Percentiles rank a stretch among this genome's conserved stretches.
These are phyloP conservation scores for Tolypocladium ovalisporum DNA, from an alignment of 2,329 filamentous ascomycete species.

Conservation along the genomic window DNA sequence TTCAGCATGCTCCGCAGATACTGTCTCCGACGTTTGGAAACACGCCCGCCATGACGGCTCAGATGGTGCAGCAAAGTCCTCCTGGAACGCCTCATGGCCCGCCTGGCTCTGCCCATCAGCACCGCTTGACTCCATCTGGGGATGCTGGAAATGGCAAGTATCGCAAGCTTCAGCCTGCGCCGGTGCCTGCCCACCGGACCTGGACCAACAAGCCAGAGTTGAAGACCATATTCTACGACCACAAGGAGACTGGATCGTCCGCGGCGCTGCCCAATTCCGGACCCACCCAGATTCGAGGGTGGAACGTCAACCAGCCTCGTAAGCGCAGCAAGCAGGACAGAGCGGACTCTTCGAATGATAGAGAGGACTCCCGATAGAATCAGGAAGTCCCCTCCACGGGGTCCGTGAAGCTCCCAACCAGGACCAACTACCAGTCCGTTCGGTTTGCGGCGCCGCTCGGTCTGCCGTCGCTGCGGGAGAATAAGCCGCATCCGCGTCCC, in stretches of 20 bases:
- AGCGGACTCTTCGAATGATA: constrained; percentile 19
- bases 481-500: neutral
- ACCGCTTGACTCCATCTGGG: constrained; percentile 26
- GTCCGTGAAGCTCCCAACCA: constrained; percentile 8
- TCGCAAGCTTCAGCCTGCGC: constrained; percentile 48
- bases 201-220: constrained; percentile 38
- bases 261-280: constrained; percentile 45
- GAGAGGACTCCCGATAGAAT: constrained; percentile 28
- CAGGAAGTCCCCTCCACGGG: constrained; percentile 10
- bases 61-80: constrained; percentile 24
- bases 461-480: constrained; percentile 3
- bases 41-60: constrained; percentile 15
- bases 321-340: constrained; percentile 24
- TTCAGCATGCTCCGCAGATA: constrained; percentile 17
- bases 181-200: constrained; percentile 39
- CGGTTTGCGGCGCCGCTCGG: constrained; percentile 1
- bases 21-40: constrained; percentile 27
- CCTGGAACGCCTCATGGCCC: constrained; percentile 21
- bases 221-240: constrained; percentile 48
- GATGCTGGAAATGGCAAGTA: constrained; percentile 34
- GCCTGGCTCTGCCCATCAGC: constrained; percentile 19
- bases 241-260: constrained; percentile 45
- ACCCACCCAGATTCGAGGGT: constrained; percentile 45
- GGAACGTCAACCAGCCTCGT: constrained; percentile 35
- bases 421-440: neutral